Base-by-base conservation (phyloP, 2,329 filamentous ascomycete genomes). In the Cyanodermella asteris region DNA sequence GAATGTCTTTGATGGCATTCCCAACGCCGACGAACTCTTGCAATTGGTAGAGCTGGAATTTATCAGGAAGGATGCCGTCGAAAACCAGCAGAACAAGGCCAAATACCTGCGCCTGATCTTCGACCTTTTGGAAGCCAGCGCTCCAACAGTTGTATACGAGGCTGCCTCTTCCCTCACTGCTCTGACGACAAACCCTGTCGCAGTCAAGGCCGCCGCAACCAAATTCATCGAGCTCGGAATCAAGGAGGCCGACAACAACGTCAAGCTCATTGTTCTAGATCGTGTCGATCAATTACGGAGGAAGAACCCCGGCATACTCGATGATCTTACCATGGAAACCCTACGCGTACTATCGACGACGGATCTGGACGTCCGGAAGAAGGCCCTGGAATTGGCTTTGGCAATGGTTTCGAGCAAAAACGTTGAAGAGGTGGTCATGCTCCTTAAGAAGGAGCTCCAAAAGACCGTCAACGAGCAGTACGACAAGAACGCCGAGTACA, bases 351-450 rank as follows among this genome's bases (percentile, higher is more conserved):
- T 97, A 17, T 90, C 82, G 8, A 93, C 82, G 46, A 77, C 87
- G 13, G 87, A 97, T 52, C 75, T 97, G 35, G 87, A 94, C 43
- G 87, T 97, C 26, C 72, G 87, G 41, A 72, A 72, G 49, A 94
- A 94, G 52, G 81, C 84, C 10, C 64, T 97, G 15, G 62, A 67
- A 28, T 77, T 97, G 40, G 82, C 82, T 8, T 59, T 97, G 47
- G 82, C 93, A 36, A 94, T 97, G 87, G 80, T 97, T 5, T 87
- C 84, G 0, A 93, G 82, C 64, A 91, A 91, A 56, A 97, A 97
- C 36, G 82, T 97, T 5, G 87, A 94, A 45, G 87, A 97, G 43
- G 87, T 97, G 9, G 77, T 97, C 13, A 65, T 94, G 41, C 61
- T 97, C 1, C 60, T 97, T 31, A 97, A 97, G 59, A 97, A 97